Evolutionary conservation across 768 basidiomycete species (phyloP).

Genomic region (Naganishia onofrii): DNA sequence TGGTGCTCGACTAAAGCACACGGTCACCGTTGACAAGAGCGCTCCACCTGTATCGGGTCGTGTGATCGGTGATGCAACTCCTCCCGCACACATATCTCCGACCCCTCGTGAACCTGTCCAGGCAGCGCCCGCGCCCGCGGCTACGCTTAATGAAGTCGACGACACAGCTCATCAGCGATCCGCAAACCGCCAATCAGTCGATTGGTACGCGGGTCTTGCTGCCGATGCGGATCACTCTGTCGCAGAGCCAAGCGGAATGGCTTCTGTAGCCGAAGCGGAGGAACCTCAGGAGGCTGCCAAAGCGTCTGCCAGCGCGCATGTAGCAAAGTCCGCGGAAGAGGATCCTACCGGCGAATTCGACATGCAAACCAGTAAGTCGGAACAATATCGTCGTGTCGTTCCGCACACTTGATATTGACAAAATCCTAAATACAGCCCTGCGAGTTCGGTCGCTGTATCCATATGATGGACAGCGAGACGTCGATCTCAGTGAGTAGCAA

Average conservation of each 20-base stretch:
- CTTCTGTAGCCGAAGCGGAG: slow-evolving; percentile 35
- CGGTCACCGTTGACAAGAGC: slow-evolving; percentile 81
- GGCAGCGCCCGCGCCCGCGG: slow-evolving; percentile 43
- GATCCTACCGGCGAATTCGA: slow-evolving; percentile 55
- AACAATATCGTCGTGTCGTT: not conserved
- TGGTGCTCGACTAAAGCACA: slow-evolving; percentile 62
- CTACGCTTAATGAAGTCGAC: slow-evolving; percentile 39
- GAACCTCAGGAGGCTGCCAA: slow-evolving; percentile 5
- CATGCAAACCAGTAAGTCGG: slow-evolving; percentile 46
- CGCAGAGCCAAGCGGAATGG: slow-evolving; percentile 30
- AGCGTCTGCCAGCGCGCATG: slow-evolving; percentile 21
- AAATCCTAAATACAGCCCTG: slow-evolving; percentile 58
- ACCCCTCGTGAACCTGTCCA: slow-evolving; percentile 45
- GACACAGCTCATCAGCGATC: slow-evolving; percentile 39
- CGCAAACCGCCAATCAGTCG: slow-evolving; percentile 72
- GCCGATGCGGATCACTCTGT: slow-evolving; percentile 57
- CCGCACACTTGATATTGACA: not conserved
- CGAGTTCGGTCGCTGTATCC: slow-evolving; percentile 76
- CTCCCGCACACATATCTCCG: slow-evolving; percentile 67
- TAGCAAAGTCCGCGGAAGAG: slow-evolving; percentile 49
- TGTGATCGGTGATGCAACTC: slow-evolving; percentile 71
- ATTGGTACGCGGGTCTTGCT: slow-evolving; percentile 86
- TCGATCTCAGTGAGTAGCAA: slow-evolving; percentile 72
- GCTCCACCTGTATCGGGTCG: slow-evolving; percentile 66
- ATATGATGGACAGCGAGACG: slow-evolving; percentile 79